These are phyloP conservation scores for Microsporum ferrugineum DNA, from an alignment of 2,329 filamentous ascomycete genomes.

Conservation along the genomic window DNA sequence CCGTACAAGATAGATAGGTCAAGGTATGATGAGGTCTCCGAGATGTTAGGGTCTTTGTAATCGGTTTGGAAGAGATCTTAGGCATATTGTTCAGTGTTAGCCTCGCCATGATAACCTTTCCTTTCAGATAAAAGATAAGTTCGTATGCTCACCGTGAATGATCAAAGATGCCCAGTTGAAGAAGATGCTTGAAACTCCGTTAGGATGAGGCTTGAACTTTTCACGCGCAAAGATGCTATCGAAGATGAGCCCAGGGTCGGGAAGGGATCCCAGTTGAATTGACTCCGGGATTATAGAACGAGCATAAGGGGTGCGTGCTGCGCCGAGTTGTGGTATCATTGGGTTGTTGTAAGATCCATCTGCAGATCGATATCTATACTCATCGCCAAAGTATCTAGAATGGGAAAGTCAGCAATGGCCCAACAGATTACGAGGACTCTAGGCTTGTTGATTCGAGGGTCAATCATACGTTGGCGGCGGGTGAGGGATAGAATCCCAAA, in stretches of 20 bases:
- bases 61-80: slow-evolving; percentile 37
- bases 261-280: slow-evolving; percentile 15
- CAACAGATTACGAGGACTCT: too few species aligned
- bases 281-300: slow-evolving; percentile 16
- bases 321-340: slow-evolving; percentile 18
- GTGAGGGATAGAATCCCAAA: slow-evolving; percentile 63
- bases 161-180: slow-evolving; percentile 43
- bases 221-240: slow-evolving; percentile 40
- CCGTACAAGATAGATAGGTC: slow-evolving; percentile 39
- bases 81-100: neutral
- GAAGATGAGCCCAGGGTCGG: slow-evolving; percentile 21
- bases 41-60: slow-evolving; percentile 24
- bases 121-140: neutral
- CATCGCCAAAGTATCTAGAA: slow-evolving; percentile 23
- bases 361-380: slow-evolving; percentile 23
- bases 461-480: slow-evolving; percentile 52
- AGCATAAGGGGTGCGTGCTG: slow-evolving; percentile 21
- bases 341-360: slow-evolving; percentile 22
- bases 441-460: too few species aligned
- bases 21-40: slow-evolving; percentile 37
- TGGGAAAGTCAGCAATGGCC: slow-evolving; percentile 17
- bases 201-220: slow-evolving; percentile 28
- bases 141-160: slow-evolving; percentile 33
- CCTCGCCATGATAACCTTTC: too few species aligned
- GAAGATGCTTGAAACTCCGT: slow-evolving; percentile 37